Evolutionary conservation across 2,329 filamentous ascomycete species (phyloP), one percentile per base, ranked within the genome.

Genomic region (Zasmidium citrigriseum): DNA sequence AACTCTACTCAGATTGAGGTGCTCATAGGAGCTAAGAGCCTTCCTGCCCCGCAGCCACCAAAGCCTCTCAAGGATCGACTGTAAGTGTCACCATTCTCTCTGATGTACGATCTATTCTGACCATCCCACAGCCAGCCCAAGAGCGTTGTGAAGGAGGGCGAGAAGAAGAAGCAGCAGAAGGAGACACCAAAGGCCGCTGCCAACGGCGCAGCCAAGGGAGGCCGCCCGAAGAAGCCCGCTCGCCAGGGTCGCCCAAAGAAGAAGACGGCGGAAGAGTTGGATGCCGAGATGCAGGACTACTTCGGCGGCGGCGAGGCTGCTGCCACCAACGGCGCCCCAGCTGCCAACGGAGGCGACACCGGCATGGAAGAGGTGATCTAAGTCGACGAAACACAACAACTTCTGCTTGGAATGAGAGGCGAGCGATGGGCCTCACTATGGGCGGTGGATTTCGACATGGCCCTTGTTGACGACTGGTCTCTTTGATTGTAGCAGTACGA

Each of bases 221-320:
- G 77, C 46, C 79, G 78, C 63, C 76, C 78, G 69, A 83, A 83
- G 76, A 70, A 83, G 82, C 73, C 77, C 45, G 86, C 87, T 67
- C 88, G 80, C 70, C 80, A 83, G 64, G 89, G 69, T 82, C 89
- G 66, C 78, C 87, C 70, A 82, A 96, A 86, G 77, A 78, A 82
- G 80, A 98, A 98, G 89, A 96, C 92, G 0, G 87, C 89, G 1
- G 93, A 96, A 74, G 93, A 99, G 79, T 86, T 99, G 23, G 95
- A 99, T 75, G 92, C 91, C 3, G 95, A 99, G 76, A 99, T 99
- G 95, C 88, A 86, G 20, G 95, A 98, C 76, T 99, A 99, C 80
- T 98, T 96, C 73, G 86, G 82, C 54, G 73, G 74, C 25, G 78
- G 77, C 53, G 75, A 74, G 12, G 76, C 76, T 54, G 72, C 69